These are phyloP conservation scores for Phaeodactylum tricornutum DNA, from an alignment of 108 stramenopile genomes.

Conservation along the genomic window DNA sequence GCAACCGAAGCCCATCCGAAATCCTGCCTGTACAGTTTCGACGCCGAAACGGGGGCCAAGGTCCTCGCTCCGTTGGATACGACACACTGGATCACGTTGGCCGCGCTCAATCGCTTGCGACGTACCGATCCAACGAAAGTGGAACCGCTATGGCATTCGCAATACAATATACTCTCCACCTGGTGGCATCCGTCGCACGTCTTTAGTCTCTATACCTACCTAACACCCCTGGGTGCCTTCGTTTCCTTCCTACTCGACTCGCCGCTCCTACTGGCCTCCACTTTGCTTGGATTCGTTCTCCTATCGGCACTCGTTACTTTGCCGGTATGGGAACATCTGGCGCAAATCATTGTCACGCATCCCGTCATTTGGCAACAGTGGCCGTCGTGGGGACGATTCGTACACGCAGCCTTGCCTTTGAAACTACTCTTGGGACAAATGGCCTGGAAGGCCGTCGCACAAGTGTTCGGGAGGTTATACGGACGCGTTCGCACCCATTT, in stretches of 20 bases:
- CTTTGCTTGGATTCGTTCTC: conserved; percentile 22
- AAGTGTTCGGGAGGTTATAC: conserved; percentile 35
- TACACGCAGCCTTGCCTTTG: conserved; percentile 70
- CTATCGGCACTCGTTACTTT: conserved; percentile 25
- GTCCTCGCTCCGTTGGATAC: conserved; percentile 60
- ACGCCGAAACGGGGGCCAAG: conserved; percentile 69
- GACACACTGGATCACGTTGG: conserved; percentile 60
- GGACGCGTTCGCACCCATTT: conserved; percentile 42
- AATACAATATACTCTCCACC: conserved; percentile 50
- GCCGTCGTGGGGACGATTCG: conserved; percentile 55
- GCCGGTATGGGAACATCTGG: conserved; percentile 50
- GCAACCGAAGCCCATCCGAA: conserved; percentile 53
- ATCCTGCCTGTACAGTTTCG: conserved; percentile 68
- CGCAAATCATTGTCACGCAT: conserved; percentile 43
- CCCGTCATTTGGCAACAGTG: conserved; percentile 57
- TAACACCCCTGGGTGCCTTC: conserved; percentile 48
- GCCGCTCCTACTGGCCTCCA: conserved; percentile 26
- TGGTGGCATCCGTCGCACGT: conserved; percentile 57
- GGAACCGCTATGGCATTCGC: conserved; percentile 81
- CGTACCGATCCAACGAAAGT: conserved; percentile 81
- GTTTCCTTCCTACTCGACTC: conserved; percentile 48
- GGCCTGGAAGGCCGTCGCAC: conserved; percentile 42
- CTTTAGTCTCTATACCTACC: conserved; percentile 51
- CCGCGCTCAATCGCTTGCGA: conserved; percentile 67
- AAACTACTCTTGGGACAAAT: conserved; percentile 73